A percentile compares a stretch with the other conserved stretches of the same genome.
phyloP scores from a whole-genome alignment of 1,284 basidiomycete genomes.

The Pisolithus thermaeus region DNA sequence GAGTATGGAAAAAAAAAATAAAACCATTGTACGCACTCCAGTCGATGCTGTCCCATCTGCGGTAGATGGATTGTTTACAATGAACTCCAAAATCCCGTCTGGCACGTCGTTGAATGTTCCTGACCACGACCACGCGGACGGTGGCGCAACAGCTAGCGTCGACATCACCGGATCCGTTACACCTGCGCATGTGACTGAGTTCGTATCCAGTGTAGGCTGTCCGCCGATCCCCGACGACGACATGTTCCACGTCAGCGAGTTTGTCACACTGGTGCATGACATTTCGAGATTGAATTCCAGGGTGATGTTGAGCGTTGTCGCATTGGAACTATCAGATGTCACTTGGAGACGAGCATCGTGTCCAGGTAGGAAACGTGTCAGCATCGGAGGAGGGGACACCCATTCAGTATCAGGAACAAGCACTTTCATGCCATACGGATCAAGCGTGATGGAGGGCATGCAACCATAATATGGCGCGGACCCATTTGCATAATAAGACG shows the following conservation, averaged over 20 bases:
- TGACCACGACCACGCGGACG: constrained; percentile 66
- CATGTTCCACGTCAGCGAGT: constrained; percentile 58
- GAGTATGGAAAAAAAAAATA: neutral
- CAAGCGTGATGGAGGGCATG: constrained; percentile 57
- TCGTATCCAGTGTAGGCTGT: constrained; percentile 42
- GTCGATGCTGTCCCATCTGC: constrained; percentile 43
- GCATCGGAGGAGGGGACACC: constrained; percentile 61
- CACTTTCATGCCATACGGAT: constrained; percentile 75
- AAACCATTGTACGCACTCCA: constrained; percentile 37
- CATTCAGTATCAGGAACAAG: constrained; percentile 67
- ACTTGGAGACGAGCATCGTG: constrained; percentile 73
- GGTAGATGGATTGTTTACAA: constrained; percentile 52
- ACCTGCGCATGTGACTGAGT: constrained; percentile 41
- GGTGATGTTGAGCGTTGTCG: constrained; percentile 57
- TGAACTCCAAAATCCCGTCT: constrained; percentile 76
- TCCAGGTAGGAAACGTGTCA: constrained; percentile 78
- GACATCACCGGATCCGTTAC: constrained; percentile 43
- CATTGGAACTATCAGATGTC: constrained; percentile 43
- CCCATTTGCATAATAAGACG: constrained; percentile 52
- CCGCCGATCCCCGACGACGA: constrained; percentile 62
- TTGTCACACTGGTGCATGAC: constrained; percentile 65
- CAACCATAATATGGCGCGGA: constrained; percentile 69
- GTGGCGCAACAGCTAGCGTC: constrained; percentile 46
- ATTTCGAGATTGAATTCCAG: constrained; percentile 77
- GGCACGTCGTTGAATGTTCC: constrained; percentile 68